Conservation (phyloP, 108 stramenopile genomes). For the Cyclotella kingstonii region DNA sequence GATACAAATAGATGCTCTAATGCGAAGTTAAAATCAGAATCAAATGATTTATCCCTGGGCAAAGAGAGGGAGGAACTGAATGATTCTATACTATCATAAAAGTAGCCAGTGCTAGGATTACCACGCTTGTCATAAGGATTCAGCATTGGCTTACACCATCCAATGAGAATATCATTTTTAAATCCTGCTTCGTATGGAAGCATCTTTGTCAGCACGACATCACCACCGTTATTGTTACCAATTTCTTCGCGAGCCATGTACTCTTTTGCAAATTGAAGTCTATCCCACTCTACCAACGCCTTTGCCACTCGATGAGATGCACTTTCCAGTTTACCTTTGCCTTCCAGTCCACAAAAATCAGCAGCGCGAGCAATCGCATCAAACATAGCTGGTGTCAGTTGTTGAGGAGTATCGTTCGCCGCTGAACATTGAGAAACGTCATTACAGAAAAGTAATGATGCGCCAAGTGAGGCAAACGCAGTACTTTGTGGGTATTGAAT, state of each 20-base stretch:
- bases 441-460: neutral
- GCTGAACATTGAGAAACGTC: constrained; percentile 11
- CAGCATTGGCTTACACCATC: constrained; percentile 33
- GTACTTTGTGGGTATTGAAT: constrained; percentile 68
- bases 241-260: constrained; percentile 26
- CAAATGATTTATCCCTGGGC: constrained; percentile 26
- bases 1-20: constrained; percentile 43
- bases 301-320: constrained; percentile 73
- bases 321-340: constrained; percentile 48
- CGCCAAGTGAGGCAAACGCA: constrained; percentile 31
- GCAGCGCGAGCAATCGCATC: constrained; percentile 72
- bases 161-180: constrained; percentile 78
- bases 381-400: constrained; percentile 45
- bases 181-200: constrained; percentile 67
- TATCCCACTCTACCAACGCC: constrained; percentile 72
- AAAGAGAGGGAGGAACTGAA: no score
- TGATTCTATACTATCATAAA: no score
- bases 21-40: constrained; percentile 48
- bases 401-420: neutral
- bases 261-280: constrained; percentile 52
- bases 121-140: constrained; percentile 25
- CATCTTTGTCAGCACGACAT: constrained; percentile 58
- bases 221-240: neutral
- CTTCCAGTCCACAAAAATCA: constrained; percentile 61
- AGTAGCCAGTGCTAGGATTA: neutral